phyloP scores from a whole-genome alignment of 2,329 filamentous ascomycete genomes.

The Pseudogymnoascus sp. region DNA sequence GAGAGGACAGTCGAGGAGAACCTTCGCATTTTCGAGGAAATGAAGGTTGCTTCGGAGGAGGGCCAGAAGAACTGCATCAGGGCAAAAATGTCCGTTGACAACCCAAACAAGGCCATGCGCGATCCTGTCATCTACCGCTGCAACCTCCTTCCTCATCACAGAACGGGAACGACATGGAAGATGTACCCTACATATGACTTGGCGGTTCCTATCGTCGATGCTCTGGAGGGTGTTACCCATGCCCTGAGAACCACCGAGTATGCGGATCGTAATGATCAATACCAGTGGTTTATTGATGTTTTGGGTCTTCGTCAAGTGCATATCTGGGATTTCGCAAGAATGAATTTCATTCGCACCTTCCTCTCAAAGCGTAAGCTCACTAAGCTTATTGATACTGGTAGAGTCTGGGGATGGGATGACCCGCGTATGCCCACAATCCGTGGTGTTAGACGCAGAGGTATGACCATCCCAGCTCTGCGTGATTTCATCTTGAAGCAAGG shows the following conservation, averaged over 20 bases:
- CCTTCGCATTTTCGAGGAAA: conserved; percentile 79
- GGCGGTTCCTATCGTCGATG: conserved; percentile 74
- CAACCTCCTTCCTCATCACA: conserved; percentile 66
- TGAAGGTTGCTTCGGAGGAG: conserved; percentile 77
- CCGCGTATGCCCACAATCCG: conserved; percentile 79
- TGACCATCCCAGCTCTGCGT: conserved; percentile 69
- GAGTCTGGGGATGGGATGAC: conserved; percentile 79
- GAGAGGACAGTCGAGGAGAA: conserved; percentile 76
- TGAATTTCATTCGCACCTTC: conserved; percentile 78
- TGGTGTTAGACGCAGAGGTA: conserved; percentile 67
- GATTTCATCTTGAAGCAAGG: conserved; percentile 83
- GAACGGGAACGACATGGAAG: conserved; percentile 73
- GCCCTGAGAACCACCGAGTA: conserved; percentile 80
- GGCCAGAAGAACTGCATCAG: conserved; percentile 71
- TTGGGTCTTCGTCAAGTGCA: conserved; percentile 67
- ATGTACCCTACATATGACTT: conserved; percentile 86
- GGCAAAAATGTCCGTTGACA: conserved; percentile 84
- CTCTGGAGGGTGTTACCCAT: conserved; percentile 73
- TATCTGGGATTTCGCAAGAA: conserved; percentile 77
- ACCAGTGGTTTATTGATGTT: conserved; percentile 75
- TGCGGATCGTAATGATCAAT: conserved; percentile 77
- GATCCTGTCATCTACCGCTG: conserved; percentile 97
- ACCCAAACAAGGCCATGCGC: conserved; percentile 90
- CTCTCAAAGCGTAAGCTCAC: conserved; percentile 81
- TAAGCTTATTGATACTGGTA: conserved; percentile 68